Percentiles rank a stretch among this genome's conserved stretches.
These are phyloP conservation scores for Ogataea glucozyma DNA, from an alignment of 805 yeast genomes.

Conservation along the genomic window DNA sequence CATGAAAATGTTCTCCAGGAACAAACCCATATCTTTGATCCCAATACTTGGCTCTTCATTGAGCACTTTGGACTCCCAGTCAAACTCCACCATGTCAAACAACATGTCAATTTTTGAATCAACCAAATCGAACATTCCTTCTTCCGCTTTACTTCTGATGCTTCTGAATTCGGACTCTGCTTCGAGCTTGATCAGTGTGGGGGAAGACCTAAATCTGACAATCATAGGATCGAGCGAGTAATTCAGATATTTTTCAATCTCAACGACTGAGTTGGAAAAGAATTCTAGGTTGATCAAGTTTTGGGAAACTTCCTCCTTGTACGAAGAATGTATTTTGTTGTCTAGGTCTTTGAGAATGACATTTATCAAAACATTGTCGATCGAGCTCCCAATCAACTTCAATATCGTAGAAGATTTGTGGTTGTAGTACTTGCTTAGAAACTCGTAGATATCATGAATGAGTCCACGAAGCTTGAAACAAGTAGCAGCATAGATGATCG, in stretches of 20 bases:
- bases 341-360: conserved; percentile 67
- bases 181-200: conserved; percentile 36
- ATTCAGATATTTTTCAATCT: conserved; percentile 52
- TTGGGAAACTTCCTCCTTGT: conserved; percentile 89
- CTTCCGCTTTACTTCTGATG: conserved; percentile 73
- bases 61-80: conserved; percentile 63
- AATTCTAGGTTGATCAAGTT: conserved; percentile 85
- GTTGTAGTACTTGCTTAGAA: conserved; percentile 63
- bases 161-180: conserved; percentile 50
- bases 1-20: conserved; percentile 79
- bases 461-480: conserved; percentile 74
- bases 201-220: conserved; percentile 33
- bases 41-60: conserved; percentile 69
- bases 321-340: conserved; percentile 62
- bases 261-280: conserved; percentile 72
- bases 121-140: conserved; percentile 76
- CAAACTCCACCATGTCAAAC: conserved; percentile 80
- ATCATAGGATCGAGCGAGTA: conserved; percentile 37
- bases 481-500: conserved; percentile 82
- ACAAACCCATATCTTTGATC: conserved; percentile 81
- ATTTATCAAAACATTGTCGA: conserved; percentile 69
- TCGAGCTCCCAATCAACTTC: conserved; percentile 57
- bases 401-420: conserved; percentile 62
- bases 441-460: conserved; percentile 61
- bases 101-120: conserved; percentile 78